Base-by-base conservation (phyloP, 148 eudicot species). In the Gaultheria prostrata region DNA sequence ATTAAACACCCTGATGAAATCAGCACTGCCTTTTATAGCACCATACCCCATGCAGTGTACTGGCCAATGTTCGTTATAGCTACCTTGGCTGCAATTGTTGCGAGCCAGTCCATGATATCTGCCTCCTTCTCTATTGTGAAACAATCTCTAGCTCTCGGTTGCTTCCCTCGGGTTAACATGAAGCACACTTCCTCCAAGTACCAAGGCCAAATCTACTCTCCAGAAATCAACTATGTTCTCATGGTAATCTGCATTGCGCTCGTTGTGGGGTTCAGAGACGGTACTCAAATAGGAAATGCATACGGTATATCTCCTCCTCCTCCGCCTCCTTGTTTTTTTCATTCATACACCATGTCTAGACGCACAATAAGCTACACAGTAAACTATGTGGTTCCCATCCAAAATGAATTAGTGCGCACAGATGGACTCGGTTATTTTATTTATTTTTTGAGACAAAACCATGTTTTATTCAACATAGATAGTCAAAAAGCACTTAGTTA, bases 11-110 rank as follows among this genome's bases (percentile, higher is more conserved):
- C 82, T 15, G 21, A 9, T 8, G n/a, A 46, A 0, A 46, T 80
- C 4, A 46, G 39, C 56, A 65, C 49, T 30, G 57, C 82, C 18
- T 80, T 26, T 17, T 80, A 80, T 51, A 46, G 56, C 46, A 12
- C 82, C 21, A 30, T 80, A 48, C 82, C 82, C 5, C 87, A 50
- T 4, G 85, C 84, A 0, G 6, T 94, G 71, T 94, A 92, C 56
- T 94, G 98, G 92, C 92, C 92, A 32, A 83, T 84, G 85, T 90
- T 90, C 83, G 80, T 85, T 15, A 77, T 88, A 80, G 86, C 91
- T 4, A 82, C 89, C 13, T 17, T 87, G 53, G 87, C 92, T 12
- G 85, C 92, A 6, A 83, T 89, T 28, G 87, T 90, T 24, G 89
- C 92, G 26, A 90, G 90, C 57, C 92, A 90, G 80, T 83, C 92